These are phyloP conservation scores for Berkeleyomyces basicola DNA, from an alignment of 2,329 filamentous ascomycete species.

Conservation along the genomic window DNA sequence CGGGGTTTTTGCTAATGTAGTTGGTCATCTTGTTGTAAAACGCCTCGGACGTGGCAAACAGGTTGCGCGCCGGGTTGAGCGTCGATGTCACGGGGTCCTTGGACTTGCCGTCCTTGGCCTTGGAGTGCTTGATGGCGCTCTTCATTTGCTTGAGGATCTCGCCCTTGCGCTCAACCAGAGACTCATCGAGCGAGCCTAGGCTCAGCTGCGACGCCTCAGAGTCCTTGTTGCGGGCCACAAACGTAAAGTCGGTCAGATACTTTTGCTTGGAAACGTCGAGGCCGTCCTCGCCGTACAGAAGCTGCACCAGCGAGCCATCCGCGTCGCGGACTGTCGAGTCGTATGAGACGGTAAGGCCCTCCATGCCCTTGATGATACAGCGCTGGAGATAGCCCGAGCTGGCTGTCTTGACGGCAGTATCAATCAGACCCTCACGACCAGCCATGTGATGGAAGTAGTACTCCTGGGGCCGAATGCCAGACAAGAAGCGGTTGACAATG, in stretches of 20 bases:
- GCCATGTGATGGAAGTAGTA: slow-evolving; percentile 99
- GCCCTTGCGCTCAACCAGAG: slow-evolving; percentile 34
- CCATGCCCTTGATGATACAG: slow-evolving; percentile 97
- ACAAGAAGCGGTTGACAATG: slow-evolving; percentile 91
- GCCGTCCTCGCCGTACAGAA: slow-evolving; percentile 92
- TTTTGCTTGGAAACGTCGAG: slow-evolving; percentile 89
- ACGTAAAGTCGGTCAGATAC: slow-evolving; percentile 78
- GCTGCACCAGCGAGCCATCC: slow-evolving; percentile 85
- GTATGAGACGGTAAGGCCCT: slow-evolving; percentile 81
- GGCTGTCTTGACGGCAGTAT: slow-evolving; percentile 96
- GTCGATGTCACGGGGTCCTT: slow-evolving; percentile 61
- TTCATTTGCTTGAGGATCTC: slow-evolving; percentile 65
- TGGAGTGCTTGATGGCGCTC: slow-evolving; percentile 57
- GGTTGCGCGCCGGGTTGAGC: slow-evolving; percentile 59
- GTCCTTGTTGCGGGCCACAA: slow-evolving; percentile 69
- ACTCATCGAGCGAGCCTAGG: slow-evolving; percentile 36
- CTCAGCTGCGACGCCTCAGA: slow-evolving; percentile 65
- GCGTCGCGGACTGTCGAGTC: slow-evolving; percentile 88
- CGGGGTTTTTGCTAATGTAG: slow-evolving; percentile 64
- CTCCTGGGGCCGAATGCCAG: slow-evolving; percentile 89
- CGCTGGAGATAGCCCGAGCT: slow-evolving; percentile 91
- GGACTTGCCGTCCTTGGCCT: slow-evolving; percentile 35
- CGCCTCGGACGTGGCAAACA: slow-evolving; percentile 76
- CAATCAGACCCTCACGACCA: slow-evolving; percentile 91
- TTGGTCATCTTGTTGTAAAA: slow-evolving; percentile 58